Conservation (phyloP, 306 rosid genomes). For the Dryas drummondii region DNA sequence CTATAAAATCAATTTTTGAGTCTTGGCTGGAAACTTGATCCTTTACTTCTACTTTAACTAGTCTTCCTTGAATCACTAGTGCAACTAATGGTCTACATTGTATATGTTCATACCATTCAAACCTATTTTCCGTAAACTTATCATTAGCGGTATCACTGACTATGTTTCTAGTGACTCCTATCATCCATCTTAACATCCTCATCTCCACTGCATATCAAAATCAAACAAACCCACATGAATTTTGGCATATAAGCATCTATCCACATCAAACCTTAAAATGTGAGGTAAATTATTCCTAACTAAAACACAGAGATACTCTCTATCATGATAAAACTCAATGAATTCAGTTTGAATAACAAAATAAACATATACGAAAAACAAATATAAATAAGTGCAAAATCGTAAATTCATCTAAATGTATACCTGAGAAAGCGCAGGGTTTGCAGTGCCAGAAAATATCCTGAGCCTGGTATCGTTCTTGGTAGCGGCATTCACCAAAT, state of each 20-base stretch:
- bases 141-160: neutral
- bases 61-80: neutral
- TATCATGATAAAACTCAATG: too few species aligned
- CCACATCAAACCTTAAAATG: neutral
- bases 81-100: neutral
- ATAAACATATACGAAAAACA: neutral
- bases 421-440: conserved; percentile 74
- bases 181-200: neutral
- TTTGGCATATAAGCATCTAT: neutral
- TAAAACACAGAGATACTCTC: too few species aligned
- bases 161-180: neutral
- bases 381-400: neutral
- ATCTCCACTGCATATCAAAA: neutral
- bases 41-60: neutral
- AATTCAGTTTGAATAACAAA: neutral
- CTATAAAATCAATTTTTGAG: too few species aligned
- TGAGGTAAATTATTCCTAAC: neutral
- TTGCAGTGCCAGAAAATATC: conserved; percentile 84
- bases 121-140: neutral
- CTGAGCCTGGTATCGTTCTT: conserved; percentile 64
- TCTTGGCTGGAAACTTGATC: neutral
- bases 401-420: neutral
- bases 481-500: conserved; percentile 36
- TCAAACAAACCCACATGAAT: neutral
- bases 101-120: neutral